A percentile compares a stretch with the other conserved stretches of the same genome.
Conservation (phyloP, 2,329 filamentous ascomycete genomes). For the Lasiodiplodia citricola region DNA sequence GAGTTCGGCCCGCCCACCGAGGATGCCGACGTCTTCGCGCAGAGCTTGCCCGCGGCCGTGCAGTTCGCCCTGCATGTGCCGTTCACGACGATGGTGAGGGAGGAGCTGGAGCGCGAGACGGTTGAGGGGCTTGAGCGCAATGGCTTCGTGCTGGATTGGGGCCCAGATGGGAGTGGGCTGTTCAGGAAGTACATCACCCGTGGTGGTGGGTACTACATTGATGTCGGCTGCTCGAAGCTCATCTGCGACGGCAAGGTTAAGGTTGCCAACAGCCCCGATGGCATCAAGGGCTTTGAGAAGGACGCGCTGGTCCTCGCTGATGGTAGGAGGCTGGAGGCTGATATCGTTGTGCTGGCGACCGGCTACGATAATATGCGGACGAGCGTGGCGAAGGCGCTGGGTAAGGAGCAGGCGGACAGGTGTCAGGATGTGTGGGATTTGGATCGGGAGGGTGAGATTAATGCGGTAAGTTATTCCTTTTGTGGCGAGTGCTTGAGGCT, state of each 20-base stretch:
- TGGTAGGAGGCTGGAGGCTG: slow-evolving; percentile 62
- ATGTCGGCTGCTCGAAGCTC: slow-evolving; percentile 67
- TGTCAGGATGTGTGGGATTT: slow-evolving; percentile 56
- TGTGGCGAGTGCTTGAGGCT: neutral
- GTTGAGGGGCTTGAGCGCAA: slow-evolving; percentile 57
- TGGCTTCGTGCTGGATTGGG: slow-evolving; percentile 66
- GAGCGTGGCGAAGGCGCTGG: slow-evolving; percentile 65
- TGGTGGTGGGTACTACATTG: slow-evolving; percentile 73
- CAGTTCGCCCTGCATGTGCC: slow-evolving; percentile 64
- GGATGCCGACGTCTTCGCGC: slow-evolving; percentile 67
- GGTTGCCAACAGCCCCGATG: slow-evolving; percentile 56
- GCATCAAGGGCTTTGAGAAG: slow-evolving; percentile 58
- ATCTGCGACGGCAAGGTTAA: slow-evolving; percentile 69
- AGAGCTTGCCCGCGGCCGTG: slow-evolving; percentile 63
- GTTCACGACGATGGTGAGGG: slow-evolving; percentile 44
- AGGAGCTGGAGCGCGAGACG: slow-evolving; percentile 42
- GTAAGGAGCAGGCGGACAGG: slow-evolving; percentile 63
- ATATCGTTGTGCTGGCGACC: slow-evolving; percentile 63
- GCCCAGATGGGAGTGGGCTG: slow-evolving; percentile 63
- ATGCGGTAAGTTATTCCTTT: slow-evolving; percentile 27
- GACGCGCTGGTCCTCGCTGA: slow-evolving; percentile 54
- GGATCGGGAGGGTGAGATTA: slow-evolving; percentile 46
- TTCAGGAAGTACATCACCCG: slow-evolving; percentile 68
- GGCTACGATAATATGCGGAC: slow-evolving; percentile 72
- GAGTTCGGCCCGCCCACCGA: slow-evolving; percentile 63